Evolutionary conservation across 306 rosid genomes (phyloP).

Genomic region (Rosa chinensis): DNA sequence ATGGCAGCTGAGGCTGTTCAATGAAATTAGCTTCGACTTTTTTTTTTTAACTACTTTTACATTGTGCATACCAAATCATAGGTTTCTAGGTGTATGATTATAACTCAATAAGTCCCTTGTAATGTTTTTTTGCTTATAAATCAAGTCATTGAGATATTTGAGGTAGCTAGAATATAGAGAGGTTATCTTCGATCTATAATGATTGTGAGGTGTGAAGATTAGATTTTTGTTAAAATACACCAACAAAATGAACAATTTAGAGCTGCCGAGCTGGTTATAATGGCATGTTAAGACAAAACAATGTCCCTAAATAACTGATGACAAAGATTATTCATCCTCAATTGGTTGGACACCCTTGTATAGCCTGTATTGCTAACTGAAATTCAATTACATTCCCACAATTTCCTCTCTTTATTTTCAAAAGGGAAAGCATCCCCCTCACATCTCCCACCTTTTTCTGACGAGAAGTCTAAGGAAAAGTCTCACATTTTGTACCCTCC

Average conservation of each 20-base stretch:
- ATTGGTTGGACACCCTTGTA: slow-evolving; percentile 10
- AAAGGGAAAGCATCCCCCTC: slow-evolving; percentile 28
- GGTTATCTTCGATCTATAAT: background rate
- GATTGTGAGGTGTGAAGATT: slow-evolving; percentile 4
- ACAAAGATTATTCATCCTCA: background rate
- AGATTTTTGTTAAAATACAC: background rate
- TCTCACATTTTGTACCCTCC: slow-evolving; percentile 29
- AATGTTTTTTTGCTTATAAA: background rate
- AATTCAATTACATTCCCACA: slow-evolving; percentile 16
- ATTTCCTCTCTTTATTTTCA: slow-evolving; percentile 13
- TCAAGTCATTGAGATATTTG: background rate
- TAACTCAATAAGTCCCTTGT: background rate
- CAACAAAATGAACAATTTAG: background rate
- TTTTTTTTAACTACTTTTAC: background rate
- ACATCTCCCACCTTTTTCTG: slow-evolving; percentile 48
- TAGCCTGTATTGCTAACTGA: slow-evolving; percentile 4
- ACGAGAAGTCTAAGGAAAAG: slow-evolving; percentile 24
- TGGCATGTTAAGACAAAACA: background rate
- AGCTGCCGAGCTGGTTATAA: background rate
- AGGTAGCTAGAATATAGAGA: background rate
- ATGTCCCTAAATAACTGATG: slow-evolving; percentile 12
- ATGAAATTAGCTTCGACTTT: background rate
- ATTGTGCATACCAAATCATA: background rate
- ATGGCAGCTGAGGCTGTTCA: background rate
- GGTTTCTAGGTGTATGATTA: too few relatives aligned